Base-by-base conservation (phyloP, 495 filamentous ascomycete species). In the Ascodesmis nigricans region DNA sequence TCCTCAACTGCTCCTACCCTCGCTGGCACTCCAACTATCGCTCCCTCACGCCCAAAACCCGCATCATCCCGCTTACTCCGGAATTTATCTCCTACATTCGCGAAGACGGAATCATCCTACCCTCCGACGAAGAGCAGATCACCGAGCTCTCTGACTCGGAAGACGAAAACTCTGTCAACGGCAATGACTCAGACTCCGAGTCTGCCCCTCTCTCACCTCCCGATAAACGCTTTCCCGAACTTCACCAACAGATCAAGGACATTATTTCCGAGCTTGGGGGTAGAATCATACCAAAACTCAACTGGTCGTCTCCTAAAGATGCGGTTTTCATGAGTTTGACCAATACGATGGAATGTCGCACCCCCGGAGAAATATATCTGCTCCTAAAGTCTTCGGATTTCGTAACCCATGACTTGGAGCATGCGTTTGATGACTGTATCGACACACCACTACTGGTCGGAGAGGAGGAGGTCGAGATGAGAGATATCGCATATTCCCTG, bases 291-390 rank as follows among this genome's bases (percentile, higher is more conserved):
- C 90, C 90, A 2, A 99, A 99, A 49, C 61, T 99, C 16, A 92
- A 95, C 61, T 99, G 87, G 87, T 91, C 82, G 19, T 69, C 78
- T 3, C 87, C 87, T 0, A 93, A 93, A 53, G 87, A 99, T 51
- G 90, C 87, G 5, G 78, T 76, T n/a, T 93, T 79, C 71, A 95
- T 97, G 57, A 67, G 66, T 9, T 71, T 78, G 1, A 80, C 78
- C 18, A 95, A 95, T 46, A 83, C 73, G 22, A 70, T 90, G 46
- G 78, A 91, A 52, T 99, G 87, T 56, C 67, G 67, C 0, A 69
- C 67, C 1, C 65, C 87, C 0, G 83, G 83, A 44, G 87, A 99
- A 46, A 67, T 99, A 23, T 99, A 95, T 47, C 61, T 95, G 8
- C 62, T 99, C 2, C 63, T 99, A 1, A 95, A 99, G 52, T 77